Evolutionary conservation across 768 basidiomycete genomes (phyloP), one percentile per base, ranked within the genome.

Genomic region (Pleurotus tuber-regium): DNA sequence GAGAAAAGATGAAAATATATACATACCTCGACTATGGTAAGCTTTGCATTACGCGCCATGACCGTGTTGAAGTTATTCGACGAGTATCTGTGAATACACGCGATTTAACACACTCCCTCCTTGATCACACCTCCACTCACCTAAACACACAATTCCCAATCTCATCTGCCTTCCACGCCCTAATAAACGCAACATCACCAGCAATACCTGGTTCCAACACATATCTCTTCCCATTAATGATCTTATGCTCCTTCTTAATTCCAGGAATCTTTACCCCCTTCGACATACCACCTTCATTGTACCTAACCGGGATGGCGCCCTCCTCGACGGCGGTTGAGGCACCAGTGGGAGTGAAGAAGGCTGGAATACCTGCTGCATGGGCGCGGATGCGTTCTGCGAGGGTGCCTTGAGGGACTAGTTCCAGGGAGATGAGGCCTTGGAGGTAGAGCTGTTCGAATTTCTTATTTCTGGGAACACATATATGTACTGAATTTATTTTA

Each of bases 111-210:
- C 18, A 35, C 24, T 16, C 18, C 11, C 16, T 6, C 31, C 18
- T 12, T 5, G 8, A 18, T 10, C 19, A 10, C 4, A 51, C 14
- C 50, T 30, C 19, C 23, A 61, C 74, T 51, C 60, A 90, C 87
- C 92, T 79, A 77, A 97, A 97, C 35, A 94, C 83, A 59, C 86
- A 88, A 66, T 97, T 97, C 1, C 93, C 93, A 36, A 84, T 79
- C 64, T 92, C 91, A 57, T 97, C 93, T 11, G 83, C 94, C 66
- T 93, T 95, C 92, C 92, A 95, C 3, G 91, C 94, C 39, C 84
- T 76, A 40, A 97, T 73, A 65, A 97, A 85, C 7, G 94, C 92
- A 57, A 92, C 82, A 66, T 92, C 89, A 11, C 86, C 89, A 12
- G 78, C 71, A 54, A 93, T 80, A 6, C 89, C 83, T 11, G 85